Evolutionary conservation across 2,329 filamentous ascomycete species (phyloP).

Genomic region (Trichoderma afroharzianum): DNA sequence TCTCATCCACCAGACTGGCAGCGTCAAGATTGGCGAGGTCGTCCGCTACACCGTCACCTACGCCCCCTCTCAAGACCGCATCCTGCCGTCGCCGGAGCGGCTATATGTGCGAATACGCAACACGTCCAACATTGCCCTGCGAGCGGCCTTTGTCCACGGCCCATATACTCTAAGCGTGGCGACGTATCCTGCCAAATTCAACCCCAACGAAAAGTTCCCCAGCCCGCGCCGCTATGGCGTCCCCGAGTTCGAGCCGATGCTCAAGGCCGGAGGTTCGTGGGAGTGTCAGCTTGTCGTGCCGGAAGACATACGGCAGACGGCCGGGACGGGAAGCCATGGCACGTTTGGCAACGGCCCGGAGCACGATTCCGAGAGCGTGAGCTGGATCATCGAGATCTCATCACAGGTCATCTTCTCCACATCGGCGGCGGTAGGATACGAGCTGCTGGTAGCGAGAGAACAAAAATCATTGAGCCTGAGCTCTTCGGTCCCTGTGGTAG

Average conservation of each 20-base stretch:
- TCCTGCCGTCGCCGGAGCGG: conserved; percentile 76
- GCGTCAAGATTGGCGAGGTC: conserved; percentile 90
- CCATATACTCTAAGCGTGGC: conserved; percentile 88
- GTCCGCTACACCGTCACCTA: conserved; percentile 91
- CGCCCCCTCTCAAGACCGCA: conserved; percentile 81
- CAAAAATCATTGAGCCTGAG: conserved; percentile 73
- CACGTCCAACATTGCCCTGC: conserved; percentile 81
- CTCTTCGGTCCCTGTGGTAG: conserved; percentile 44
- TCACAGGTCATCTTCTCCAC: conserved; percentile 94
- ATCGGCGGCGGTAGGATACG: conserved; percentile 82
- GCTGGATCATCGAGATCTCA: conserved; percentile 87
- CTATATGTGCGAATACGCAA: conserved; percentile 89
- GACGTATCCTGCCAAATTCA: conserved; percentile 78
- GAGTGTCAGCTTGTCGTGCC: conserved; percentile 76
- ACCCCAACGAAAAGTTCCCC: conserved; percentile 75
- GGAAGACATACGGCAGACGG: conserved; percentile 67
- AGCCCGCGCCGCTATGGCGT: conserved; percentile 67
- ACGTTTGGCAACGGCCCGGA: conserved; percentile 44
- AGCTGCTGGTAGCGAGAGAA: conserved; percentile 81
- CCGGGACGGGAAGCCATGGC: conserved; percentile 45
- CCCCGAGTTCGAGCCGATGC: conserved; percentile 91
- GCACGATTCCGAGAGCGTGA: conserved; percentile 56
- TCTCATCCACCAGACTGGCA: conserved; percentile 84
- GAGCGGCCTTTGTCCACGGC: conserved; percentile 93
- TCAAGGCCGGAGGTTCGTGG: conserved; percentile 91